Base-by-base conservation (phyloP, 2,329 filamentous ascomycete species). In the Colletotrichum sp. region DNA sequence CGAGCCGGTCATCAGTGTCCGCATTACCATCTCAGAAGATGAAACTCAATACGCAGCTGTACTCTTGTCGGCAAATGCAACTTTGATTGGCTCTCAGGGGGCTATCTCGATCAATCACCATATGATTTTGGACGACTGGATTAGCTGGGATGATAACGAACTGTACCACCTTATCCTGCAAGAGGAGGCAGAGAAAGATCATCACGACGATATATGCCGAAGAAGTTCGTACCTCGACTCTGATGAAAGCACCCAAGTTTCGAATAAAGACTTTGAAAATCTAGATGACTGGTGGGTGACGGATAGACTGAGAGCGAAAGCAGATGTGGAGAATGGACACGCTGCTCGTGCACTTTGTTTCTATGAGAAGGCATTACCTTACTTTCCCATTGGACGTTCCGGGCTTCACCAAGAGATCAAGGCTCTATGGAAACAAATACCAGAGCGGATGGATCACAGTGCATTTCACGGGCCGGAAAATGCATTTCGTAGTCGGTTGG, bases 331-430 rank as follows among this genome's bases (percentile, higher is more conserved):
- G 48, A 24, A 34, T 8, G 66, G 66, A 10, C 18, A 21, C 12
- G 4, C 10, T 16, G 66, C 48, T n/a, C 48, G 48, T 28, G 52
- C 48, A 9, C 32, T 68, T 21, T 68, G 66, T 7, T 30, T 68
- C 5, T 68, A 58, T 34, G 66, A 58, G 21, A 68, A 58, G 32
- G 48, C 66, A 16, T 34, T 68, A 2, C 66, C 66, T 15, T 26
- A 38, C 15, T 68, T 68, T 52, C 66, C 52, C 0, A 57, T 68
- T 3, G 66, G 66, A 8, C 52, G 58, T 12, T 18, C 30, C 0
- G 66, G 13, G 0, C n/a, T 68, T 32, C 12, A 36, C 9, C 3
- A 21, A 10, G 30, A 43, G 52, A 68, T 58, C 48, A 57, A n/a
- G 30, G 8, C 5, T 8, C 21, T 68, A 13, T 13, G 48, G 32